These are phyloP conservation scores for Actinomortierella ambigua DNA, from an alignment of 371 early-diverging fungal species.

Conservation along the genomic window DNA sequence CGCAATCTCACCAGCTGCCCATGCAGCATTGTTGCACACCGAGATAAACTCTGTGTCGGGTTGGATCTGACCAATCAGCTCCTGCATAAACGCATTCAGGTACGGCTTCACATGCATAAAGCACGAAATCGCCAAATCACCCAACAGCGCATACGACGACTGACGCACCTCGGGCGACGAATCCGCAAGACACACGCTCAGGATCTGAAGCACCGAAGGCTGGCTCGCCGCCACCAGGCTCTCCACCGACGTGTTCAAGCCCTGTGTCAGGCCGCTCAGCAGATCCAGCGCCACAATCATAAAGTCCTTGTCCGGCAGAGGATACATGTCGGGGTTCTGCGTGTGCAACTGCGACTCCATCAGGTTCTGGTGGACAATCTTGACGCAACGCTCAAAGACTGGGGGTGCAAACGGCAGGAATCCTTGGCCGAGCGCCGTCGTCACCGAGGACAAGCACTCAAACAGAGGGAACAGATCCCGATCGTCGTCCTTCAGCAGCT, in stretches of 20 bases:
- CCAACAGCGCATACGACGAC: constrained; percentile 92
- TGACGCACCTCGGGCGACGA: constrained; percentile 83
- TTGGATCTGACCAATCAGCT: constrained; percentile 76
- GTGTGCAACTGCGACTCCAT: constrained; percentile 64
- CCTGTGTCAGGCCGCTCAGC: constrained; percentile 91
- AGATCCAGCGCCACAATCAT: constrained; percentile 95
- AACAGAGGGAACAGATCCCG: constrained; percentile 89
- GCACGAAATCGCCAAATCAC: constrained; percentile 89
- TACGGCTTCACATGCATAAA: constrained; percentile 76
- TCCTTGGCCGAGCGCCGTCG: constrained; percentile 82
- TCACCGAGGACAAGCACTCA: constrained; percentile 92
- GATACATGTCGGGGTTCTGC: constrained; percentile 66
- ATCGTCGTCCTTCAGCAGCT: constrained; percentile 76
- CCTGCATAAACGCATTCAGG: constrained; percentile 74
- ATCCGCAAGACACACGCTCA: constrained; percentile 82
- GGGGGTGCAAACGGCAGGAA: constrained; percentile 85
- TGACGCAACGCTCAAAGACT: constrained; percentile 86
- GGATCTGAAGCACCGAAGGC: constrained; percentile 75
- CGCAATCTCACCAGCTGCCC: constrained; percentile 96
- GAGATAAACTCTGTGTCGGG: constrained; percentile 62
- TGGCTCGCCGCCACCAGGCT: constrained; percentile 74
- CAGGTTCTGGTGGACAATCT: constrained; percentile 78
- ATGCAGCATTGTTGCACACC: constrained; percentile 92
- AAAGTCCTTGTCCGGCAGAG: constrained; percentile 88
- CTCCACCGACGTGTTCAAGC: constrained; percentile 77